Conservation (phyloP, 2,329 filamentous ascomycete species). For the Huntiella decipiens region DNA sequence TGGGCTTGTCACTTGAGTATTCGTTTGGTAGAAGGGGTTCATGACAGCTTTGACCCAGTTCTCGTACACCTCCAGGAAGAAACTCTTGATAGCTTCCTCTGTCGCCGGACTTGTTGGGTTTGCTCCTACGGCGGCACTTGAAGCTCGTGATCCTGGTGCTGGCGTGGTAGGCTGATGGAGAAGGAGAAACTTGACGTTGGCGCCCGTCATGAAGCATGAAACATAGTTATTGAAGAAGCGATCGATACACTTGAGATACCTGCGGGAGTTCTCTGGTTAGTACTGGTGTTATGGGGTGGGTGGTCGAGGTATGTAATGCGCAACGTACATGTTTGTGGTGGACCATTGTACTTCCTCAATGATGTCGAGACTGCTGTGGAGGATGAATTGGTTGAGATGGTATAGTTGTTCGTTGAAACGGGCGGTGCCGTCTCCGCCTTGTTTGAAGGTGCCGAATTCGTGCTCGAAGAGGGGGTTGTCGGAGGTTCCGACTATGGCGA, state of each 20-base stretch:
- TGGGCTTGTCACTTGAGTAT: constrained; percentile 70
- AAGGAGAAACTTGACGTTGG: constrained; percentile 84
- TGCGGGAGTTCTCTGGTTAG: constrained; percentile 19
- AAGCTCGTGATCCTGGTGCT: constrained; percentile 24
- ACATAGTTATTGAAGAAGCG: constrained; percentile 93
- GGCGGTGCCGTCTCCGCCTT: constrained; percentile 79
- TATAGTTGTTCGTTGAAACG: constrained; percentile 76
- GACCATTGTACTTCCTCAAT: constrained; percentile 95
- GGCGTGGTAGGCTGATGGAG: constrained; percentile 54
- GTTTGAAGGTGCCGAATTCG: constrained; percentile 92
- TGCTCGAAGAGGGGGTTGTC: constrained; percentile 94
- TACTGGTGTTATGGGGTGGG: neutral
- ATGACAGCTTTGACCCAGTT: constrained; percentile 93
- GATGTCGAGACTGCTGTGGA: constrained; percentile 84
- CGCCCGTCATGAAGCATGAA: constrained; percentile 82
- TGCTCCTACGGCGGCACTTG: constrained; percentile 52
- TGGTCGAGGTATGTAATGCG: neutral
- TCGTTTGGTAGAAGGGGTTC: constrained; percentile 84
- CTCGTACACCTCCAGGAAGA: constrained; percentile 91
- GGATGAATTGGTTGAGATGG: constrained; percentile 93
- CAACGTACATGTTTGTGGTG: constrained; percentile 57
- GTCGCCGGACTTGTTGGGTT: constrained; percentile 81
- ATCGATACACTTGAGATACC: constrained; percentile 93
- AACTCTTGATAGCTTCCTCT: constrained; percentile 87
- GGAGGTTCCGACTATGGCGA: constrained; percentile 85